Conservation (phyloP, 345 rosid species). For the Brassica incana region DNA sequence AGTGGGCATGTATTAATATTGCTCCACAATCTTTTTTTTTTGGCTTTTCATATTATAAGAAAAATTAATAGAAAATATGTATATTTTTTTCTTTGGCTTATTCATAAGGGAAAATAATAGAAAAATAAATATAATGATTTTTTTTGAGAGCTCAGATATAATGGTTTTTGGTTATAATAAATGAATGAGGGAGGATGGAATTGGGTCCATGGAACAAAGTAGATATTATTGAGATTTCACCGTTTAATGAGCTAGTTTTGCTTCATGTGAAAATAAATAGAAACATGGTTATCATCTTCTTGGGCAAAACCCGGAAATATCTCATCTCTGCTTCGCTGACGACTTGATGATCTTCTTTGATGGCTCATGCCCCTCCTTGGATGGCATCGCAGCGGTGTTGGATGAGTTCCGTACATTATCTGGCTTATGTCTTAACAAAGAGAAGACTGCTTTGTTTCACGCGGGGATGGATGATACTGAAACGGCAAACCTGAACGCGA, state of each 20-base stretch:
- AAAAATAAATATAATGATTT: neutral
- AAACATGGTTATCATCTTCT: slow-evolving; percentile 1
- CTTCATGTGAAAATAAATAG: slow-evolving; percentile 36
- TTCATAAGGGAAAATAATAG: neutral
- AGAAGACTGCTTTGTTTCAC: too few species aligned
- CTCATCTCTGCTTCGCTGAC: too few species aligned
- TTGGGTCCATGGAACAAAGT: slow-evolving; percentile 33
- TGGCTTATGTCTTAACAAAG: too few species aligned
- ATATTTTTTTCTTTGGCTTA: neutral
- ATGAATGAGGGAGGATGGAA: slow-evolving; percentile 25
- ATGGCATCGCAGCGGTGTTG: too few species aligned
- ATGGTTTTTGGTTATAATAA: neutral
- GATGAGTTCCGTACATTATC: too few species aligned
- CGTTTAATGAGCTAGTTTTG: slow-evolving; percentile 29
- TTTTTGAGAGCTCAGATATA: neutral
- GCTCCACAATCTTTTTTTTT: slow-evolving; percentile 17
- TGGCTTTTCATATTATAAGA: slow-evolving; percentile 30
- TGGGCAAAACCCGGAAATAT: too few species aligned
- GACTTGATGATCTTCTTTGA: too few species aligned
- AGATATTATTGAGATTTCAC: slow-evolving; percentile 36
- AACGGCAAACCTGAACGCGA: too few species aligned
- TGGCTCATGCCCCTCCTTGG: too few species aligned
- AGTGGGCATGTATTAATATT: slow-evolving; percentile 40
- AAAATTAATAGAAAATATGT: neutral
- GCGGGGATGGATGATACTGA: too few species aligned